These are phyloP conservation scores for Aquanectria penicillioides DNA, from an alignment of 2,329 filamentous ascomycete genomes.

Conservation along the genomic window DNA sequence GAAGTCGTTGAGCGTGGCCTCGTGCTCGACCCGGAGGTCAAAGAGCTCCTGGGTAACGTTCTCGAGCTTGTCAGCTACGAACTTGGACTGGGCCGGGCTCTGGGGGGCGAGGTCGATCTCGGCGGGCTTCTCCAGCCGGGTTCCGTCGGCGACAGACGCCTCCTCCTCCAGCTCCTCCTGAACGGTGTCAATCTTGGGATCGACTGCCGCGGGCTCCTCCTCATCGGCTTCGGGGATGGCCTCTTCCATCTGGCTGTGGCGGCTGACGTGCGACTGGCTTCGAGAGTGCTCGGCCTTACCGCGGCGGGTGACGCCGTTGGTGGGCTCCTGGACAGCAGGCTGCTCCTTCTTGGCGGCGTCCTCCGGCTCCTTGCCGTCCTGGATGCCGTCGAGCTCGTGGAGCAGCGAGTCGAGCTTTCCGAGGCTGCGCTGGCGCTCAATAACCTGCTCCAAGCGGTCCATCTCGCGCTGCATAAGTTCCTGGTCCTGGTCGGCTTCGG, in stretches of 20 bases:
- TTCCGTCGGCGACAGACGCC: not conserved
- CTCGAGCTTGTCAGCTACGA: slow-evolving; percentile 93
- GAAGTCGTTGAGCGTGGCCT: slow-evolving; percentile 82
- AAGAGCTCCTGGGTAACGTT: slow-evolving; percentile 91
- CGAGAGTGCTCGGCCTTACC: slow-evolving; percentile 62
- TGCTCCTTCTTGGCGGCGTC: slow-evolving; percentile 36
- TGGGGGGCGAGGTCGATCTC: slow-evolving; percentile 53
- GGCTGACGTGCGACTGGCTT: slow-evolving; percentile 64
- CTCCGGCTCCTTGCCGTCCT: slow-evolving; percentile 61
- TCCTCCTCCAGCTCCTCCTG: slow-evolving; percentile 45
- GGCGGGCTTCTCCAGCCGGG: slow-evolving; percentile 26
- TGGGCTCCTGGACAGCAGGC: slow-evolving; percentile 46
- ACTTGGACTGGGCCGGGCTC: slow-evolving; percentile 83
- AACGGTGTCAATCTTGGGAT: slow-evolving; percentile 46
- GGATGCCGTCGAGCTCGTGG: slow-evolving; percentile 85
- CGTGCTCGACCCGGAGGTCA: slow-evolving; percentile 90
- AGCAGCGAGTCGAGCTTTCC: slow-evolving; percentile 94
- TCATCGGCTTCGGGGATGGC: slow-evolving; percentile 65
- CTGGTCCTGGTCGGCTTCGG: slow-evolving; percentile 94
- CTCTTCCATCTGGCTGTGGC: slow-evolving; percentile 63
- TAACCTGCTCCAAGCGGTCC: slow-evolving; percentile 90
- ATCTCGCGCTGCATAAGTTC: slow-evolving; percentile 98
- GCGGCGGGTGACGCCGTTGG: slow-evolving; percentile 55
- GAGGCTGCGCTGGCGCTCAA: slow-evolving; percentile 93
- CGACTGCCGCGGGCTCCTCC: slow-evolving; percentile 47